phyloP scores from a whole-genome alignment of 2,329 filamentous ascomycete genomes.

The Ophiosphaerella narmari region DNA sequence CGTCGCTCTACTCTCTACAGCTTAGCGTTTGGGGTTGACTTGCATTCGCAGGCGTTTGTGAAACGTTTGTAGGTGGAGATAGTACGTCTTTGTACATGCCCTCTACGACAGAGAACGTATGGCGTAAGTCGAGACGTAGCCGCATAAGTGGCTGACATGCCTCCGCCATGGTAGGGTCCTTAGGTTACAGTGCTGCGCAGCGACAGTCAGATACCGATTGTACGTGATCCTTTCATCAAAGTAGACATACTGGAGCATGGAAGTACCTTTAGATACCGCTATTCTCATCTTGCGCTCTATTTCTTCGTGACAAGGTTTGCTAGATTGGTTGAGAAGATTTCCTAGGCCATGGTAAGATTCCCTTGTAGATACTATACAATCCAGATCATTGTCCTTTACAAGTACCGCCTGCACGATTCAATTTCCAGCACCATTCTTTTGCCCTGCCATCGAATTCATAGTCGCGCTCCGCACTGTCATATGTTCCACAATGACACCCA shows the following conservation, averaged over 20 bases:
- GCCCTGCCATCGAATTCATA: slow-evolving; percentile 42
- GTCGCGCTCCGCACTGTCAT: slow-evolving; percentile 30
- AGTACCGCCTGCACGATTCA: slow-evolving; percentile 29
- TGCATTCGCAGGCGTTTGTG: slow-evolving; percentile 9
- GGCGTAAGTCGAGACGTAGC: slow-evolving; percentile 15
- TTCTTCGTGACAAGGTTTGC: slow-evolving; percentile 18
- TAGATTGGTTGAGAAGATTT: slow-evolving; percentile 13
- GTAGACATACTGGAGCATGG: slow-evolving; percentile 8
- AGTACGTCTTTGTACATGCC: slow-evolving; percentile 21
- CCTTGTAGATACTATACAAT: slow-evolving; percentile 39
- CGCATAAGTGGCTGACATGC: slow-evolving; percentile 24
- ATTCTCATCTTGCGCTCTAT: slow-evolving; percentile 16
- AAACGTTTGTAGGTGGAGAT: slow-evolving; percentile 17
- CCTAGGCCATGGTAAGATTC: slow-evolving; percentile 15
- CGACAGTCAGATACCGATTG: slow-evolving; percentile 26
- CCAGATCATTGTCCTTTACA: slow-evolving; percentile 27
- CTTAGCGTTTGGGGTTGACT: background rate
- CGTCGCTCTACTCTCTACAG: background rate
- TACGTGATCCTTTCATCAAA: slow-evolving; percentile 17
- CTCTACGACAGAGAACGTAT: slow-evolving; percentile 5
- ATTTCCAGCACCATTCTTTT: slow-evolving; percentile 38
- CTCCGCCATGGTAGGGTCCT: slow-evolving; percentile 31
- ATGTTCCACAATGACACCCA: slow-evolving; percentile 38
- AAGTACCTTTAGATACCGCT: slow-evolving; percentile 20
- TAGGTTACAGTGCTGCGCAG: slow-evolving; percentile 38